Evolutionary conservation across 1,284 basidiomycete genomes (phyloP).

Genomic region (Boletus subluridellus): DNA sequence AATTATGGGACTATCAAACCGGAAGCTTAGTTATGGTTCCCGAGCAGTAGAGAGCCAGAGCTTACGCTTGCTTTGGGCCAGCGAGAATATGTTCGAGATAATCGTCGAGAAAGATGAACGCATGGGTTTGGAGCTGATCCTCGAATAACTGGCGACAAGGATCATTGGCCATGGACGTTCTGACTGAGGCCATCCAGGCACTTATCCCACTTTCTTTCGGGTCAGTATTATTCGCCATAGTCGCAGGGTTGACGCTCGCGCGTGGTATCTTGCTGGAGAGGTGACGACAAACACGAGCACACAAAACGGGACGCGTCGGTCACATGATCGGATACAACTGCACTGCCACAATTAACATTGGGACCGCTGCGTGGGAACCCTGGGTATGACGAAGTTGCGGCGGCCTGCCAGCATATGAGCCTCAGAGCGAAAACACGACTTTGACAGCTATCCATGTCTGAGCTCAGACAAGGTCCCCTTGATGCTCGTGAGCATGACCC

Average conservation of each 20-base stretch:
- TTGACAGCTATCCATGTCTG: constrained; percentile 13
- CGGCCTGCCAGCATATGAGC: too few relatives aligned
- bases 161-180: constrained; percentile 66
- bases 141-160: constrained; percentile 65
- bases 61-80: constrained; percentile 61
- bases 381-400: too few relatives aligned
- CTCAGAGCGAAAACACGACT: too few relatives aligned
- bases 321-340: constrained; percentile 26
- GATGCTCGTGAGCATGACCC: constrained; percentile 2
- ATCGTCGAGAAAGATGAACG: constrained; percentile 72
- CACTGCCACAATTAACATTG: constrained; percentile 2
- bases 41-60: neutral
- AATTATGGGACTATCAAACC: constrained; percentile 54
- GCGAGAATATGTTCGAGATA: constrained; percentile 70
- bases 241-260: neutral
- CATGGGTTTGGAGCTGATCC: constrained; percentile 68
- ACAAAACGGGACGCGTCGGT: constrained; percentile 25
- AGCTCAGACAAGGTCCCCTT: neutral
- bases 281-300: constrained; percentile 15
- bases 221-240: constrained; percentile 15
- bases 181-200: constrained; percentile 64
- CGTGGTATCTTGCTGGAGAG: neutral
- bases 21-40: neutral
- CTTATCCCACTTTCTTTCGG: constrained; percentile 37
- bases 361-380: too few relatives aligned